A percentile compares a stretch with the other conserved stretches of the same genome.
Evolutionary conservation across 139 green algal genomes (phyloP).

Genomic region (Coelastrella sp.): DNA sequence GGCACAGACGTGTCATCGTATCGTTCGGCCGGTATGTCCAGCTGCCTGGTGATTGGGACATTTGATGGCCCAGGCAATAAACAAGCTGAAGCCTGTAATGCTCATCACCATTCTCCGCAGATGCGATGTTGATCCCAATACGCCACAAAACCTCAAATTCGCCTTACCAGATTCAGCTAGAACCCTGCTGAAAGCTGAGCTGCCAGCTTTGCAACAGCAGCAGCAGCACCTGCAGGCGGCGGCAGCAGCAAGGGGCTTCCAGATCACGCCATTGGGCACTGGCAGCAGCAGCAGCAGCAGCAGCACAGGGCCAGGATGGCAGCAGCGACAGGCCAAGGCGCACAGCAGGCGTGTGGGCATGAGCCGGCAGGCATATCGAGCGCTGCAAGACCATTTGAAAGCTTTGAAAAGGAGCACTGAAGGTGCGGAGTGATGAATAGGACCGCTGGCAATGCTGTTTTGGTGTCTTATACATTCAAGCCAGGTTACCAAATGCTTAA

Average conservation of each 20-base stretch:
- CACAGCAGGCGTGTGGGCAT: neutral
- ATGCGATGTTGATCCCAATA: slow-evolving; percentile 21
- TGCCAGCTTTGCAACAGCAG: slow-evolving; percentile 22
- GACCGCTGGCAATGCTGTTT: too few species aligned
- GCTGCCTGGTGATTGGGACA: too few species aligned
- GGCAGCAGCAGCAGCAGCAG: slow-evolving; percentile 2
- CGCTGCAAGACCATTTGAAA: neutral
- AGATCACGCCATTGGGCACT: neutral
- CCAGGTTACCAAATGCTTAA: too few species aligned
- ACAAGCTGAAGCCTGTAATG: too few species aligned
- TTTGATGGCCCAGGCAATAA: too few species aligned
- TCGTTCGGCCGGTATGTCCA: too few species aligned
- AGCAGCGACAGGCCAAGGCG: neutral
- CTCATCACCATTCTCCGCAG: too few species aligned
- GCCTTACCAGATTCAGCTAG: neutral
- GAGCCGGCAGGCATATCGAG: neutral
- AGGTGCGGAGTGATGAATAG: neutral
- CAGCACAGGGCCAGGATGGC: neutral
- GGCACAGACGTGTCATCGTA: too few species aligned
- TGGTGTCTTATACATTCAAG: too few species aligned
- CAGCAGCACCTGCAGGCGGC: slow-evolving; percentile 20
- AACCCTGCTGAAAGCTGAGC: slow-evolving; percentile 11
- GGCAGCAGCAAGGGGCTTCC: slow-evolving; percentile 3
- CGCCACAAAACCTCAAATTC: neutral
- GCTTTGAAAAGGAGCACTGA: neutral